Evolutionary conservation across 2,329 filamentous ascomycete genomes (phyloP).

Genomic region (Oidium heveae): DNA sequence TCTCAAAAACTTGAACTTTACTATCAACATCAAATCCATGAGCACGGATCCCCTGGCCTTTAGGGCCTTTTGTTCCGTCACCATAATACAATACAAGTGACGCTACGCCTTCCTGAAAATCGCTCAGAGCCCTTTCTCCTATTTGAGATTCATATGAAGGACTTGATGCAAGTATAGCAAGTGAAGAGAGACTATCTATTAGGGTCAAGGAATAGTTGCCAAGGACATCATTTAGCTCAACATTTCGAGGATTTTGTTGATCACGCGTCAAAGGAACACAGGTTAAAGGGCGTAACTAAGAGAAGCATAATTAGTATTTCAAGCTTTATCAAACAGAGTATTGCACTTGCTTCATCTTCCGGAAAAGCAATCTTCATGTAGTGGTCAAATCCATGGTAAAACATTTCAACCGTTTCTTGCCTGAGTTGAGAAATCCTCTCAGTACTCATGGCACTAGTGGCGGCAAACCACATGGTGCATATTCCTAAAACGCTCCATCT

Average conservation of each 20-base stretch:
- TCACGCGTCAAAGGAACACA: constrained; percentile 72
- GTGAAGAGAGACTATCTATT: constrained; percentile 81
- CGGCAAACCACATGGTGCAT: constrained; percentile 8
- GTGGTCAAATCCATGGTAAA: constrained; percentile 90
- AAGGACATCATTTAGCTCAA: constrained; percentile 81
- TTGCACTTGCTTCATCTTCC: constrained; percentile 51
- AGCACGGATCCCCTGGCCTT: constrained; percentile 44
- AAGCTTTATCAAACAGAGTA: neutral
- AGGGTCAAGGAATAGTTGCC: constrained; percentile 93
- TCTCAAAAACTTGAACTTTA: constrained; percentile 97
- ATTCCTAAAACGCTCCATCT: constrained; percentile 9
- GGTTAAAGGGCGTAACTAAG: constrained; percentile 55
- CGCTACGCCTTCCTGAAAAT: constrained; percentile 61
- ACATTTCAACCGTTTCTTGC: constrained; percentile 47
- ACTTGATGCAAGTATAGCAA: constrained; percentile 71
- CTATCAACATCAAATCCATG: constrained; percentile 84
- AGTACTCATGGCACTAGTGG: constrained; percentile 23
- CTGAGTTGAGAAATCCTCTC: constrained; percentile 28
- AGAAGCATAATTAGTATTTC: constrained; percentile 1
- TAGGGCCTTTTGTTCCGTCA: constrained; percentile 45
- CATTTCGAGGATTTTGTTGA: constrained; percentile 48
- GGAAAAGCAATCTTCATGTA: constrained; percentile 90
- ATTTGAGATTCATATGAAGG: constrained; percentile 27
- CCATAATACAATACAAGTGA: constrained; percentile 64
- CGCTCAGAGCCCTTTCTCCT: constrained; percentile 33